Percentiles rank a stretch among this genome's conserved stretches.
These are phyloP conservation scores for Uncinocarpus reesii DNA, from an alignment of 2,329 filamentous ascomycete genomes.

Conservation along the genomic window DNA sequence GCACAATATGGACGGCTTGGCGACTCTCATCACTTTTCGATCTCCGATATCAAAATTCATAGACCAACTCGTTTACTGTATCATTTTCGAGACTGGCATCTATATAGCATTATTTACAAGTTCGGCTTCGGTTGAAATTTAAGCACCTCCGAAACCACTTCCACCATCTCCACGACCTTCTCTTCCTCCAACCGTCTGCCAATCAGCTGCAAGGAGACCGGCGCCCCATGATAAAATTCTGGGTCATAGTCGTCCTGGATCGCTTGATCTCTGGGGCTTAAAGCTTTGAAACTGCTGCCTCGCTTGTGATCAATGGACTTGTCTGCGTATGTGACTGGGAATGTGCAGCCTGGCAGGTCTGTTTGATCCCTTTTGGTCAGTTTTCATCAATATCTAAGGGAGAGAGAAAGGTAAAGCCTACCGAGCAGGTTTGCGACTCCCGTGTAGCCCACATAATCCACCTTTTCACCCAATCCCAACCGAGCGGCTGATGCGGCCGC, in stretches of 20 bases:
- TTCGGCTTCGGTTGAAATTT: constrained; percentile 8
- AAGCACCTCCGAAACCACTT: constrained; percentile 26
- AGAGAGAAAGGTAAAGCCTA: constrained; percentile 13
- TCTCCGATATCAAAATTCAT: too few species aligned
- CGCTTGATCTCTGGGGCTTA: constrained; percentile 22
- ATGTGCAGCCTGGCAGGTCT: constrained; percentile 23
- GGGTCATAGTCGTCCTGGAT: constrained; percentile 24
- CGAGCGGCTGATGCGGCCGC: constrained; percentile 15
- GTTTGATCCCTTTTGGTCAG: constrained; percentile 12
- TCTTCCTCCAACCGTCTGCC: constrained; percentile 24
- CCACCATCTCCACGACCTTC: constrained; percentile 31
- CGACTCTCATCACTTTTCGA: too few species aligned
- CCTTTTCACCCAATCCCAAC: constrained; percentile 21
- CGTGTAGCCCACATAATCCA: constrained; percentile 23
- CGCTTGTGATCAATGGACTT: constrained; percentile 18
- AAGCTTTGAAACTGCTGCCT: constrained; percentile 24
- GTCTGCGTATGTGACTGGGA: constrained; percentile 18
- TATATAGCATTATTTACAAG: neutral
- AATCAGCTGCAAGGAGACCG: constrained; percentile 24
- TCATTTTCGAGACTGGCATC: neutral
- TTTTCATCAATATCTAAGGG: neutral
- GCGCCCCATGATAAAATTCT: constrained; percentile 26
- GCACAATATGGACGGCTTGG: constrained; percentile 1
- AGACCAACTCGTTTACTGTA: neutral
- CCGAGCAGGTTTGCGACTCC: constrained; percentile 23